Evolutionary conservation across 352 stramenopile genomes (phyloP).

Genomic region (Aphanomyces astaci): DNA sequence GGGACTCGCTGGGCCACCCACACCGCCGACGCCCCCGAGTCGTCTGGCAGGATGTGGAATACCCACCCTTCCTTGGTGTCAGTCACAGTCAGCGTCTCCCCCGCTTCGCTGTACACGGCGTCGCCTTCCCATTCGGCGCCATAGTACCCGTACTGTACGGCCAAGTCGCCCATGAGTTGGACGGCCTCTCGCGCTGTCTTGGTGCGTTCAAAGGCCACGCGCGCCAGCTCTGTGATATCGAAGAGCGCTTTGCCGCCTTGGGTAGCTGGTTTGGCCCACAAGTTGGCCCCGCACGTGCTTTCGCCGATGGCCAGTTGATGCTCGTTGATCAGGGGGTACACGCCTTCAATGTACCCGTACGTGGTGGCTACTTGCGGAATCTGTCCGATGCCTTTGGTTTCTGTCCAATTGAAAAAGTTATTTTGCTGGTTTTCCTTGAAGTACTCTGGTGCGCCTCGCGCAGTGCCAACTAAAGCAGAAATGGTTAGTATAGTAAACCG

Average conservation of each 20-base stretch:
- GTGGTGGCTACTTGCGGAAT: conserved; percentile 62
- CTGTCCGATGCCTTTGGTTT: conserved; percentile 47
- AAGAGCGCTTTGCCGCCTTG: conserved; percentile 84
- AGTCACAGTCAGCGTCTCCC: conserved; percentile 87
- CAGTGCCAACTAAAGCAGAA: conserved; percentile 56
- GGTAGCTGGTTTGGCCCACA: conserved; percentile 47
- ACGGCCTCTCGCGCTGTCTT: conserved; percentile 75
- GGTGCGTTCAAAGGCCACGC: conserved; percentile 81
- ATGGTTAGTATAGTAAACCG: no score
- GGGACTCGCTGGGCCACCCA: conserved; percentile 91
- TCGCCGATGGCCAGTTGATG: conserved; percentile 77
- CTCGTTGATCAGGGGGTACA: conserved; percentile 81
- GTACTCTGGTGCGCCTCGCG: conserved; percentile 50
- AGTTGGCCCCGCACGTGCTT: conserved; percentile 68
- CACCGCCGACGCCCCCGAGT: conserved; percentile 86
- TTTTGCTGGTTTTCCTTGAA: conserved; percentile 51
- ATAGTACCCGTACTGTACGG: conserved; percentile 90
- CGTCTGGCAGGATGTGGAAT: conserved; percentile 93
- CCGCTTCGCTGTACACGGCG: conserved; percentile 57
- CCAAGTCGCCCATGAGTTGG: conserved; percentile 90
- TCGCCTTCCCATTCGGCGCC: conserved; percentile 79
- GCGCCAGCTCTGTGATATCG: conserved; percentile 80
- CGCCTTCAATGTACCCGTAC: conserved; percentile 71
- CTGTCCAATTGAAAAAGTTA: conserved; percentile 63
- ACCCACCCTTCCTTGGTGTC: conserved; percentile 92